Base-by-base conservation (phyloP, 2,329 filamentous ascomycete species). In the Cladosporium sp. region DNA sequence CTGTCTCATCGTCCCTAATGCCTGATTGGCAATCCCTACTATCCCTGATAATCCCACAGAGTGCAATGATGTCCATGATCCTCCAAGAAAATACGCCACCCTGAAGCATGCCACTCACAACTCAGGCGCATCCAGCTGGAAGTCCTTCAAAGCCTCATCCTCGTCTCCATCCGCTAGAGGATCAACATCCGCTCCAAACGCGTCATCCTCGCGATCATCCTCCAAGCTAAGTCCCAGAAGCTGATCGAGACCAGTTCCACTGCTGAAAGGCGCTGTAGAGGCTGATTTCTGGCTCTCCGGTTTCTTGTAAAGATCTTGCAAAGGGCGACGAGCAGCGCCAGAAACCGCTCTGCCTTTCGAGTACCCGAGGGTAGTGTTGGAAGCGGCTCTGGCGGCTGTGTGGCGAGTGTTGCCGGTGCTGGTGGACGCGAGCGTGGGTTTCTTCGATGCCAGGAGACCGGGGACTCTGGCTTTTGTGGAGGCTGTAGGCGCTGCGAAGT, bases 351-450 rank as follows among this genome's bases (percentile, higher is more conserved):
- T 80, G 29, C 91, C 90, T 66, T 86, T 88, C 50, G 80, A 87
- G 65, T 95, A 95, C 13, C 91, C 91, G 36, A 95, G 78, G 0
- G 90, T 95, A 49, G 82, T 91, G 55, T 84, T 82, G 1, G 90
- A 95, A 5, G 82, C 83, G 5, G 79, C 80, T 18, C 80, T 77
- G 1, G 85, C 84, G 9, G 78, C 74, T 7, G 77, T 77, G 55
- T 81, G 79, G 40, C 82, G 79, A 58, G 79, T 74, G 8, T 61
- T 63, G 15, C 54, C 54, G 8, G 42, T 19, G 11, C 43, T 30
- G 8, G 67, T 63, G 9, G n/a, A 75, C 74, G 1, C 75, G 69
- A 53, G 43, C 15, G 52, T 47, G 29, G 55, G 54, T 38, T 49
- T 55, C 38, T 53, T 57, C 11, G 43, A 43, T 2, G 53, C 41